These are phyloP conservation scores for Agarophyton chilense DNA, from an alignment of 23 red algal genomes.

Conservation along the genomic window DNA sequence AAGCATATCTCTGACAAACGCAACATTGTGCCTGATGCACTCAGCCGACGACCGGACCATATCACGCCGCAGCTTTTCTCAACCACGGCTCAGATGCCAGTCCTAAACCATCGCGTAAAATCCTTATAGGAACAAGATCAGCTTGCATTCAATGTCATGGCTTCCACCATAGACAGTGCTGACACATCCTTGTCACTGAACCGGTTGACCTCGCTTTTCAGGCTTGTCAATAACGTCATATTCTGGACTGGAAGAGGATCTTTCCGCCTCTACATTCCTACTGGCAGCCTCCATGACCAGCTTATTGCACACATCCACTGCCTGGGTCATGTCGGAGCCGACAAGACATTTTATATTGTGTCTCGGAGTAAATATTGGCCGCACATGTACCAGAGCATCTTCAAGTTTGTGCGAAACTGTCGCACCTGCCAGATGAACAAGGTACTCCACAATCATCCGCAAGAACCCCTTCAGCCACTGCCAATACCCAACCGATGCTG, in stretches of 20 bases:
- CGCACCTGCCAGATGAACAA: background rate
- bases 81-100: background rate
- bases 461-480: background rate
- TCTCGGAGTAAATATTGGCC: background rate
- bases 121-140: background rate
- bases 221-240: background rate
- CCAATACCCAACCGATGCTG: conserved; percentile 9
- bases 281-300: background rate
- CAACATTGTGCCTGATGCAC: background rate
- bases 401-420: background rate
- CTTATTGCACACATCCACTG: background rate
- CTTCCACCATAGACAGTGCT: background rate
- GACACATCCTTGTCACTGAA: too few relatives aligned
- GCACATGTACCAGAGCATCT: background rate
- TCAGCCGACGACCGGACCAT: background rate
- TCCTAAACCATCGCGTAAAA: background rate
- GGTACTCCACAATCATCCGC: too few relatives aligned
- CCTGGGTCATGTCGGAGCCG: background rate
- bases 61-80: background rate
- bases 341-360: conserved; percentile 14
- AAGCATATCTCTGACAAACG: background rate
- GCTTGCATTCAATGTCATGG: background rate
- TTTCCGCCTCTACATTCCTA: background rate
- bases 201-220: too few relatives aligned
- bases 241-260: background rate